Percentiles rank a stretch among this genome's conserved stretches.
Evolutionary conservation across 2,329 filamentous ascomycete species (phyloP).

Genomic region (Cylindrodendrum hubeiense): DNA sequence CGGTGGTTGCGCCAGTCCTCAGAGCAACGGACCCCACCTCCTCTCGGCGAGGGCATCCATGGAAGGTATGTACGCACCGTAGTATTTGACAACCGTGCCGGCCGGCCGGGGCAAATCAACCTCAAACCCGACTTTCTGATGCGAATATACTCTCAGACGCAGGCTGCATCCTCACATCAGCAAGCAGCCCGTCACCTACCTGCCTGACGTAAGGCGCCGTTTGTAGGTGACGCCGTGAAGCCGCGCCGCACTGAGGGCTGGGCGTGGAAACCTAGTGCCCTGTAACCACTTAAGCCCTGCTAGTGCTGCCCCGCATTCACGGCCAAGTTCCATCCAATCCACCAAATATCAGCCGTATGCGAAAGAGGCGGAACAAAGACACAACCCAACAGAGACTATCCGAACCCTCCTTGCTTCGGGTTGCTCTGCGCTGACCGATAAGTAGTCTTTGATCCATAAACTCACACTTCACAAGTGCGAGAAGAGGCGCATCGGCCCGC

Average conservation of each 20-base stretch:
- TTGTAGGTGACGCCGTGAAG: slow-evolving; percentile 5
- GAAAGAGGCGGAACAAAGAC: background rate
- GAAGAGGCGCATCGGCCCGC: slow-evolving; percentile 1
- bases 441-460: background rate
- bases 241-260: slow-evolving; percentile 11
- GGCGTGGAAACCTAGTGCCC: slow-evolving; percentile 6
- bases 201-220: slow-evolving; percentile 21
- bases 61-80: background rate
- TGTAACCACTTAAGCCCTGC: slow-evolving; percentile 27
- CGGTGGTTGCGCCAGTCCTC: slow-evolving; percentile 34
- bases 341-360: slow-evolving; percentile 2
- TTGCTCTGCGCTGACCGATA: background rate
- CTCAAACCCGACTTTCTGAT: slow-evolving; percentile 8
- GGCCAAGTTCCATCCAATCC: slow-evolving; percentile 11
- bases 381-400: background rate
- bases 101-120: slow-evolving; percentile 14
- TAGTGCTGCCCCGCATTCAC: slow-evolving; percentile 27
- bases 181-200: background rate
- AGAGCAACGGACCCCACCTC: slow-evolving; percentile 27
- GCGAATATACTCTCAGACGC: slow-evolving; percentile 8
- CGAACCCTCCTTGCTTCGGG: slow-evolving; percentile 4
- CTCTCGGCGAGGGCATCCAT: background rate
- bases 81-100: background rate
- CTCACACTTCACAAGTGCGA: background rate
- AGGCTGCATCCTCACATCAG: slow-evolving; percentile 15